Base-by-base conservation (phyloP, 23 red algal genomes). In the Gracilaria vermiculophylla region DNA sequence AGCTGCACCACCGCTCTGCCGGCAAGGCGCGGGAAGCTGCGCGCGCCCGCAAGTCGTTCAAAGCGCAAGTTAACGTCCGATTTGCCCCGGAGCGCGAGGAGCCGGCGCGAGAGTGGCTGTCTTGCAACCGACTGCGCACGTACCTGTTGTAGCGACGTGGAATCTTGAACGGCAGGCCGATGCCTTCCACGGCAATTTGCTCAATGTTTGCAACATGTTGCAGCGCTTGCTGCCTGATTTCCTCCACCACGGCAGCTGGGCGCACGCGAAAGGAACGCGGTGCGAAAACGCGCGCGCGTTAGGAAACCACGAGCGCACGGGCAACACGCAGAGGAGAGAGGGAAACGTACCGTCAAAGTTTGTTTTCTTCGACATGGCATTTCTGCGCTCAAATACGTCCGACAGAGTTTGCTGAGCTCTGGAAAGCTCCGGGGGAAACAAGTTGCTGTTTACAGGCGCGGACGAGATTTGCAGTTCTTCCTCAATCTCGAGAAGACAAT, bases 1-100 rank as follows among this genome's bases (percentile, higher is more conserved):
- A 98, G 49, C 73, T 95, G 80, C 15, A 98, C 82, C 11, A 77
- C 65, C 11, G 92, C 96, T 41, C 96, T 80, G 36, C 96, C 96
- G 19, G 91, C 76, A 78, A 98, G 78, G 81, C 78, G 89, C 9
- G 96, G 96, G 36, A 98, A 61, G 1, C 84, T 88, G 53, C 43
- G 47, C 13, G 2, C 5, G 23, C 5, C 20, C 2, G 27, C 64
- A 69, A 24, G 9, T 33, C 61, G 3, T 2, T 17, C 10, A 11
- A 66, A 39, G 25, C 6, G 52, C 20, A 54, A 17, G 52, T 21
- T 16, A 16, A 17, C n/a, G 11, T 54, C 15, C 2, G 14, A 64
- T 5, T 64, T 35, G n/a, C n/a, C n/a, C n/a, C n/a, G n/a, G n/a
- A n/a, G n/a, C n/a, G n/a, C n/a, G n/a, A n/a, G n/a, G n/a, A n/a